Conservation (phyloP, 1,284 basidiomycete genomes). For the Trichosporon inkin region DNA sequence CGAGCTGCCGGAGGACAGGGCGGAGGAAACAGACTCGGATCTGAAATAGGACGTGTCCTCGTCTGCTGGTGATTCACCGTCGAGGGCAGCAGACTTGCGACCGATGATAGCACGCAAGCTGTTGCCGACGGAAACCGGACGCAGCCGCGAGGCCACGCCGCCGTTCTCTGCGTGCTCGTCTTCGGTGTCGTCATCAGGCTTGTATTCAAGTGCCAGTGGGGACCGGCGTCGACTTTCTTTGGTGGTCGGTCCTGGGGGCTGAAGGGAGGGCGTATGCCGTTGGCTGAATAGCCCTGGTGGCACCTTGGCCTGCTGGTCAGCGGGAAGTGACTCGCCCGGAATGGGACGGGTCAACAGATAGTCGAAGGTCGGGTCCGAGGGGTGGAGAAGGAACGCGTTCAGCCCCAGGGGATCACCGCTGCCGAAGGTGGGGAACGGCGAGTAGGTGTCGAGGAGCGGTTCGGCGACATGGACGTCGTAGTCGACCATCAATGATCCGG, state of each 20-base stretch:
- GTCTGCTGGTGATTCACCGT: slow-evolving; percentile 12
- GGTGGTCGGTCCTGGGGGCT: slow-evolving; percentile 9
- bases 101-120: slow-evolving; percentile 11
- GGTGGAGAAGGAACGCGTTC: slow-evolving; percentile 41
- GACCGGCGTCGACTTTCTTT: slow-evolving; percentile 20
- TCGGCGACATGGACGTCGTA: background rate
- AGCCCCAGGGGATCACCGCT: slow-evolving; percentile 39
- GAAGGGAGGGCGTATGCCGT: slow-evolving; percentile 1
- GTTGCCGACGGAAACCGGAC: background rate
- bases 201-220: slow-evolving; percentile 26
- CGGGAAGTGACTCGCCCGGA: slow-evolving; percentile 10
- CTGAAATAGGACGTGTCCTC: slow-evolving; percentile 12
- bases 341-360: slow-evolving; percentile 31
- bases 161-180: background rate
- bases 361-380: slow-evolving; percentile 37
- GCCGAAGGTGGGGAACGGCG: slow-evolving; percentile 42
- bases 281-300: slow-evolving; percentile 1
- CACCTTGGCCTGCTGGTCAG: slow-evolving; percentile 5
- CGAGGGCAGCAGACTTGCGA: slow-evolving; percentile 12
- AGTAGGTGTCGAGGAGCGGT: slow-evolving; percentile 30
- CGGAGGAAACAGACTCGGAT: slow-evolving; percentile 32
- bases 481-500: background rate
- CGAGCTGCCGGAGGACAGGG: slow-evolving; percentile 28
- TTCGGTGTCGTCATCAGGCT: slow-evolving; percentile 12
- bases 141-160: background rate